Evolutionary conservation across 148 eudicot genomes (phyloP).

Genomic region (Vaccinium darrowii): DNA sequence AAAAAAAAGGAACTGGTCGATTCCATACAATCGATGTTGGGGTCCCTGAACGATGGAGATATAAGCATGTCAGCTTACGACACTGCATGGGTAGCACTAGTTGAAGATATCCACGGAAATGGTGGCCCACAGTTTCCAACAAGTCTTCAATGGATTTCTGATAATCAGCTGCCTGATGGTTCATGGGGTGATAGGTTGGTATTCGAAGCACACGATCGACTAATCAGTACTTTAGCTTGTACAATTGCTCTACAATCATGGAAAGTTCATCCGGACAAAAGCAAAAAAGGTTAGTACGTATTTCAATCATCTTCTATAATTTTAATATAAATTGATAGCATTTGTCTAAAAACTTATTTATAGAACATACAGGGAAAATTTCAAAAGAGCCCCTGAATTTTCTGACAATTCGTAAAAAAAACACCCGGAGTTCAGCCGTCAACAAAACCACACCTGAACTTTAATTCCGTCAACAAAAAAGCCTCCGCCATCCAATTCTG

Average conservation of each 20-base stretch:
- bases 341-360: no score
- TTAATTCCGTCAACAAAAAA: no score
- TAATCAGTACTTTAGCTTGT: conserved; percentile 71
- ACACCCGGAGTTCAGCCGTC: no score
- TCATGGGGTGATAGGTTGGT: conserved; percentile 64
- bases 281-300: conserved; percentile 33
- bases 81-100: conserved; percentile 56
- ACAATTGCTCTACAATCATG: conserved; percentile 71
- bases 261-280: conserved; percentile 46
- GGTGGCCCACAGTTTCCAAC: conserved; percentile 66
- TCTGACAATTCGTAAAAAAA: no score
- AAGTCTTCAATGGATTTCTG: conserved; percentile 64
- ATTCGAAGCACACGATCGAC: conserved; percentile 61
- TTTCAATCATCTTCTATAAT: no score
- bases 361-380: no score
- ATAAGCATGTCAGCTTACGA: conserved; percentile 27
- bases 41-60: conserved; percentile 47
- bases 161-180: conserved; percentile 75
- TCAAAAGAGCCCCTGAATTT: no score
- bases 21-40: conserved; percentile 27
- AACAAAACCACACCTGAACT: no score
- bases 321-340: neutral
- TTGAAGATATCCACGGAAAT: conserved; percentile 39
- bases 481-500: no score
- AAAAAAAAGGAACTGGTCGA: conserved; percentile 17